Conservation (phyloP, 2,329 filamentous ascomycete species). For the Colletotrichum kahawae region DNA sequence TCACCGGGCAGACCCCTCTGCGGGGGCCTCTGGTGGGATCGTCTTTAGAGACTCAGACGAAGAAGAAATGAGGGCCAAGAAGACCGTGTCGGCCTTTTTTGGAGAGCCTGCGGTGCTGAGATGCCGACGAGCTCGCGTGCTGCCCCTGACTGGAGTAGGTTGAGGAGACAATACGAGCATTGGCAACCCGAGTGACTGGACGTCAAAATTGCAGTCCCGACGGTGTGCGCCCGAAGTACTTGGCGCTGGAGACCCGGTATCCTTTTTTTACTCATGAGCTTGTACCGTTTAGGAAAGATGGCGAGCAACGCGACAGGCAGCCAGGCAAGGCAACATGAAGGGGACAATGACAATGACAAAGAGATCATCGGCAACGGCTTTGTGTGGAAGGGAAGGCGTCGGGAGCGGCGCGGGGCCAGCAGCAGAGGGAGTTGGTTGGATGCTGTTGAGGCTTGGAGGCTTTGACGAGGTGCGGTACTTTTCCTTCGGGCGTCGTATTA, state of each 20-base stretch:
- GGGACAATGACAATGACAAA: background rate
- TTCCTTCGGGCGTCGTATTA: background rate
- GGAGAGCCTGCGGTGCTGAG: background rate
- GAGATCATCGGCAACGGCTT: background rate
- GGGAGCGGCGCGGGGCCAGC: background rate
- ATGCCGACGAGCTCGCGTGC: background rate
- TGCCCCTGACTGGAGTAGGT: background rate
- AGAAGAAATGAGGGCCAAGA: conserved; percentile 11
- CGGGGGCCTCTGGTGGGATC: background rate
- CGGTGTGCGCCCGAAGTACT: conserved; percentile 8
- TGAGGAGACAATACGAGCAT: conserved; percentile 8
- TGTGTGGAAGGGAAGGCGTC: background rate
- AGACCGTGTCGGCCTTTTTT: background rate
- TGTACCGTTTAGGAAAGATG: background rate
- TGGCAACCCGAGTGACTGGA: conserved; percentile 8
- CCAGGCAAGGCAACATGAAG: background rate
- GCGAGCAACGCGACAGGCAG: background rate
- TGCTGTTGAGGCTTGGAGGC: background rate
- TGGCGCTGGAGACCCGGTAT: background rate
- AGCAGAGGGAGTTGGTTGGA: background rate
- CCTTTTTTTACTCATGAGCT: background rate
- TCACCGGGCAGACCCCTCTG: background rate
- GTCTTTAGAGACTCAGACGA: background rate
- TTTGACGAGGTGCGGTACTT: background rate
- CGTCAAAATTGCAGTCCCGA: conserved; percentile 15